Conservation (phyloP, 2,329 filamentous ascomycete species). For the Cladorrhinum sp. region DNA sequence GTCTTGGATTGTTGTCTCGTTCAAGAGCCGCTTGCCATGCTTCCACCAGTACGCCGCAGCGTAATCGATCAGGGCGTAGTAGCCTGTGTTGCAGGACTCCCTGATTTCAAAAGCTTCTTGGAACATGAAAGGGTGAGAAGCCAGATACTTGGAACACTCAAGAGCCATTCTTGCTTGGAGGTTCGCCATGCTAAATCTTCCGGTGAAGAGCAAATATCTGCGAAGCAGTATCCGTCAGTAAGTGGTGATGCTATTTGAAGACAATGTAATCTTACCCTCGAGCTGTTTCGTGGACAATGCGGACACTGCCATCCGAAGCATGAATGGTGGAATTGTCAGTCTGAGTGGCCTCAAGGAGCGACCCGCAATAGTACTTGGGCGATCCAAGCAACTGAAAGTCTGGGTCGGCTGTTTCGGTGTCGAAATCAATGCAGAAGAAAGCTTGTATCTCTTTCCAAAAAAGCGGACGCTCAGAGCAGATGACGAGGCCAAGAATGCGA, state of each 20-base stretch:
- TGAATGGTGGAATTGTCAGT: not conserved
- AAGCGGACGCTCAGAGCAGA: constrained; percentile 2
- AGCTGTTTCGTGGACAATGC: constrained; percentile 2
- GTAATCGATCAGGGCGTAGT: constrained; percentile 2
- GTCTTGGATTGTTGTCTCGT: not conserved
- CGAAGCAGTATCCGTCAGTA: no score
- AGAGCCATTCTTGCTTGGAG: not conserved
- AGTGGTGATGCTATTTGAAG: not conserved
- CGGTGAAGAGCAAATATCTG: not conserved
- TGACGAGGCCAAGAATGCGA: not conserved
- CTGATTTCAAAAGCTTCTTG: not conserved
- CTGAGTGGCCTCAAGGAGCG: not conserved
- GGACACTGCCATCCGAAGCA: not conserved
- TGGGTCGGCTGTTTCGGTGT: not conserved
- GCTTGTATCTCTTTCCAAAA: constrained; percentile 7
- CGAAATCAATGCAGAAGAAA: constrained; percentile 3
- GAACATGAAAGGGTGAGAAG: not conserved
- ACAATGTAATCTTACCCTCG: not conserved
- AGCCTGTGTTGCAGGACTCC: not conserved
- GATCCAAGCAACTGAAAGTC: not conserved
- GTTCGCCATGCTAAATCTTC: not conserved
- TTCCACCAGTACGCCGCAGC: constrained; percentile 5
- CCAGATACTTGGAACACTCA: not conserved
- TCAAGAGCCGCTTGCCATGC: not conserved
- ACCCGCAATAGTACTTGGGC: constrained; percentile 3